Evolutionary conservation across 768 basidiomycete genomes (phyloP).

Genomic region (Trametes punicea): DNA sequence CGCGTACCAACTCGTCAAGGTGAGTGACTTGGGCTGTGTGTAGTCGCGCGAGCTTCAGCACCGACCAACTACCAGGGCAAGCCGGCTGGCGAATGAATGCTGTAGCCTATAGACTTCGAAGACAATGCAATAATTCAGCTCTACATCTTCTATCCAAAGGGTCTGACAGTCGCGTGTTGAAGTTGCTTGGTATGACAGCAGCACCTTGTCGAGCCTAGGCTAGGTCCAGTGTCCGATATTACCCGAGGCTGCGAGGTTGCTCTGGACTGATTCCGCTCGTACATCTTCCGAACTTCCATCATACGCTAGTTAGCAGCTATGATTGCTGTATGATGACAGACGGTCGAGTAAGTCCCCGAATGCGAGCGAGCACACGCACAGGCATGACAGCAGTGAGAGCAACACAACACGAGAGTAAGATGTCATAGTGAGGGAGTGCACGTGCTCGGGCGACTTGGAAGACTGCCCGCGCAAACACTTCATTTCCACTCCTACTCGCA

Average conservation of each 20-base stretch:
- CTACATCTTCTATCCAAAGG: not conserved
- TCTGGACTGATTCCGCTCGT: too few relatives aligned
- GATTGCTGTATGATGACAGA: too few relatives aligned
- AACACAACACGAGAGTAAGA: not conserved
- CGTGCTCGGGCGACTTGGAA: not conserved
- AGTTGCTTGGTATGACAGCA: not conserved
- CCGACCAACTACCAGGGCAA: conserved; percentile 21
- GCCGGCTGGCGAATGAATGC: conserved; percentile 24
- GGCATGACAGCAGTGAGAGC: not conserved
- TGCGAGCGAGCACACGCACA: too few relatives aligned
- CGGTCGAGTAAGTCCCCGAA: too few relatives aligned
- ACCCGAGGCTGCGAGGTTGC: not conserved
- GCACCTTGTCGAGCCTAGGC: not conserved
- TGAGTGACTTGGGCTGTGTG: conserved; percentile 16
- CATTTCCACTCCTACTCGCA: not conserved
- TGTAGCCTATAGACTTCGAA: not conserved
- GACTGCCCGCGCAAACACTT: not conserved
- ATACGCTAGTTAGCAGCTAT: too few relatives aligned
- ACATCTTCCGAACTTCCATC: too few relatives aligned
- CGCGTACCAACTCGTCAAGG: conserved; percentile 43
- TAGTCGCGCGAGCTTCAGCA: not conserved
- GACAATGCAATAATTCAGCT: conserved; percentile 8
- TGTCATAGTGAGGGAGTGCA: not conserved
- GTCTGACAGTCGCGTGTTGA: not conserved
- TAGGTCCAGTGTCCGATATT: not conserved